phyloP scores from a whole-genome alignment of 139 green algal genomes.

The Chlorella sp. region DNA sequence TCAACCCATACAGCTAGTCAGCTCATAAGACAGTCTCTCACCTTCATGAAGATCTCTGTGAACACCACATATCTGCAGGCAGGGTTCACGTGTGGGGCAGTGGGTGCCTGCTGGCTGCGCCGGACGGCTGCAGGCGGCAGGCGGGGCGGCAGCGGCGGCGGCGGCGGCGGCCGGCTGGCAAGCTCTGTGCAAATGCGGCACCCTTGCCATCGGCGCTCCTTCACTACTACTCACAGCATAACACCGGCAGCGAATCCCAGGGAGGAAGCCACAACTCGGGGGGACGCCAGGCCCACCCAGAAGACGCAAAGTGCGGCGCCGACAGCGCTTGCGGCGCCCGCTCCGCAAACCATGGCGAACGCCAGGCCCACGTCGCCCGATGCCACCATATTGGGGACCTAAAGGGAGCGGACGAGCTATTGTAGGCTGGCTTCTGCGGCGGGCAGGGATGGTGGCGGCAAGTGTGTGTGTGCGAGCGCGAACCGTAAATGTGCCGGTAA shows the following conservation, averaged over 20 bases:
- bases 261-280: constrained; percentile 52
- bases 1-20: too few species aligned
- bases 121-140: not conserved
- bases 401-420: not conserved
- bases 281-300: constrained; percentile 56
- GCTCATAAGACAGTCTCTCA: too few species aligned
- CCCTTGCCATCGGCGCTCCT: not conserved
- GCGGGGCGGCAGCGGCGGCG: not conserved
- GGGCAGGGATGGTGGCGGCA: too few species aligned
- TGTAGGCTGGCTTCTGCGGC: not conserved
- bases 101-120: not conserved
- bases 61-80: constrained; percentile 19
- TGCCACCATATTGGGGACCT: not conserved
- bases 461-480: too few species aligned
- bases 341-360: constrained; percentile 66
- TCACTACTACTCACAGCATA: constrained; percentile 56
- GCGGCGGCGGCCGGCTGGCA: too few species aligned
- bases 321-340: constrained; percentile 59
- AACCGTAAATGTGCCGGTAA: too few species aligned
- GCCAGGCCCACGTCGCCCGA: constrained; percentile 60
- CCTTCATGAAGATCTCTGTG: not conserved
- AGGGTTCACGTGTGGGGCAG: not conserved
- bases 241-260: constrained; percentile 72
- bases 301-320: constrained; percentile 62
- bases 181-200: too few species aligned